Percentiles rank a stretch among this genome's conserved stretches.
Conservation (phyloP, 306 rosid genomes). For the Malus domestica region DNA sequence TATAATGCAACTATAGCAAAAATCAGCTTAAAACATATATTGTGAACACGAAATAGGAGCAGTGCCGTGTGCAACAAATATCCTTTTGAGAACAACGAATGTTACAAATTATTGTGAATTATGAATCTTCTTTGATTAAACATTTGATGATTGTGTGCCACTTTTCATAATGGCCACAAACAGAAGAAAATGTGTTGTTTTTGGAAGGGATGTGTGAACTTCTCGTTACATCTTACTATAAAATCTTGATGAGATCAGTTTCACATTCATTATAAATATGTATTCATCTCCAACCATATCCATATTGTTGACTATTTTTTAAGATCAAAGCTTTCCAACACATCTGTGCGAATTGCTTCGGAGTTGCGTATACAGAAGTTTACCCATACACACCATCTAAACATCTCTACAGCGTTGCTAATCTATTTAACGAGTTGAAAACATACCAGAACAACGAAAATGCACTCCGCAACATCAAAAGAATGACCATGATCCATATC, state of each 20-base stretch:
- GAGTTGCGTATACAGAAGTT: background rate
- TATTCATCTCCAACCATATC: background rate
- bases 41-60: too few species aligned
- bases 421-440: constrained; percentile 2
- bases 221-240: background rate
- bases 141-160: background rate
- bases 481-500: background rate
- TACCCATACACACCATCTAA: background rate
- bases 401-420: background rate
- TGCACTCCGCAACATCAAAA: background rate
- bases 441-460: background rate
- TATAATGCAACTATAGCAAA: background rate
- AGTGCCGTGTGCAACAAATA: too few species aligned
- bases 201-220: background rate
- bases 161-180: background rate
- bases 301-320: background rate
- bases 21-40: background rate
- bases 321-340: background rate
- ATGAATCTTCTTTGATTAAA: background rate
- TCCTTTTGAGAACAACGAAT: too few species aligned
- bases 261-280: background rate
- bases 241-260: background rate
- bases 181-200: background rate
- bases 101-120: too few species aligned
- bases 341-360: background rate